Conservation (phyloP, 768 basidiomycete species). For the Collybia sordida region DNA sequence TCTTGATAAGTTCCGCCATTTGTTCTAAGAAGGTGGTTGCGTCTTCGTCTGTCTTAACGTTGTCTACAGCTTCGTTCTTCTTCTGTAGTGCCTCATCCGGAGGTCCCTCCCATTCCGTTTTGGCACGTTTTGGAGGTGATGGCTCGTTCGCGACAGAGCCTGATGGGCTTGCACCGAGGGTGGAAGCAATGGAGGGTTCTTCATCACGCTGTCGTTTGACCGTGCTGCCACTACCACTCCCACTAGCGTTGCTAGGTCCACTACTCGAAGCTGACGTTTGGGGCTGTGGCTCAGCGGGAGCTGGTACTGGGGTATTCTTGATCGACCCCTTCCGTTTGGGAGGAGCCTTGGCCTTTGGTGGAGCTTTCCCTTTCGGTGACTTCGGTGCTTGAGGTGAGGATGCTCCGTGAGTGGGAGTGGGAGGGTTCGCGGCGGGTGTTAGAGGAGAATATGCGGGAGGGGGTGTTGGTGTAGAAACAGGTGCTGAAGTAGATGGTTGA, state of each 20-base stretch:
- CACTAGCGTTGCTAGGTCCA: constrained; percentile 1
- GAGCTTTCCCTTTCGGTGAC: constrained; percentile 62
- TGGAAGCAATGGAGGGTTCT: constrained; percentile 34
- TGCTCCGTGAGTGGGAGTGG: constrained; percentile 53
- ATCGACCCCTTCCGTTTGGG: constrained; percentile 34
- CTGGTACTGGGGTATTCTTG: constrained; percentile 26
- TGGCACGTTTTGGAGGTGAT: constrained; percentile 70
- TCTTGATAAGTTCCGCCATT: constrained; percentile 63
- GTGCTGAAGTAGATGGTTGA: constrained; percentile 16
- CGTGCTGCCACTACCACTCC: constrained; percentile 12
- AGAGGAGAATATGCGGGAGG: constrained; percentile 42
- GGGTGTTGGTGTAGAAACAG: constrained; percentile 41
- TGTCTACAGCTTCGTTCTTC: constrained; percentile 41
- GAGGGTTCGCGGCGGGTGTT: constrained; percentile 41
- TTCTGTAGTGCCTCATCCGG: constrained; percentile 48
- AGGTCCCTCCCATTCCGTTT: constrained; percentile 70
- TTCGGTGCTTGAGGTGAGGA: constrained; percentile 68
- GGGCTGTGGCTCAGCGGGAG: constrained; percentile 18
- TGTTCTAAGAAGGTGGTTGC: constrained; percentile 59
- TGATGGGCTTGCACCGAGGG: constrained; percentile 26
- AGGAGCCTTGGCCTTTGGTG: constrained; percentile 44
- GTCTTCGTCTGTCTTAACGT: constrained; percentile 69
- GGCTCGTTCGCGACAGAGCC: constrained; percentile 41
- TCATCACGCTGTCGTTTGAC: constrained; percentile 57
- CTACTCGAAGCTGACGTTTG: constrained; percentile 19